Evolutionary conservation across 2,329 filamentous ascomycete species (phyloP).

Genomic region (Grosmannia penicillata): DNA sequence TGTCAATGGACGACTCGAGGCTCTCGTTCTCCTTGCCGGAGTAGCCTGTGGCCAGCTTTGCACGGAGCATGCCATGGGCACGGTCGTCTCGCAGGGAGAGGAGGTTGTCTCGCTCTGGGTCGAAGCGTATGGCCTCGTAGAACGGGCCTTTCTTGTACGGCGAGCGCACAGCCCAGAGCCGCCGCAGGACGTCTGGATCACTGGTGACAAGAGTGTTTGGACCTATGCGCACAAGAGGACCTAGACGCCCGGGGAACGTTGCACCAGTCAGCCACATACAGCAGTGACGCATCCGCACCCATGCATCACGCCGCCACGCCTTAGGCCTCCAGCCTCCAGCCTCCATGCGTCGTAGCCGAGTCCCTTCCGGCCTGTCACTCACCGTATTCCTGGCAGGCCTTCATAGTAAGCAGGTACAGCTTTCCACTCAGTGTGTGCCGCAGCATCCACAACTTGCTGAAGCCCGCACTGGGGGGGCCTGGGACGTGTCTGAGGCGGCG

Average conservation of each 20-base stretch:
- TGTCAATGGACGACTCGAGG: constrained; percentile 14
- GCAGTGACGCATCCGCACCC: too few relatives aligned
- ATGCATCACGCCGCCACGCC: too few relatives aligned
- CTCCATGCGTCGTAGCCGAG: too few relatives aligned
- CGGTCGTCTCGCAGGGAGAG: constrained; percentile 20
- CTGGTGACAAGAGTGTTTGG: constrained; percentile 15
- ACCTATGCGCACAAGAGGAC: constrained; percentile 13
- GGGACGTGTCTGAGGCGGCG: constrained; percentile 14
- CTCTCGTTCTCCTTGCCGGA: constrained; percentile 15
- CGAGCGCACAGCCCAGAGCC: constrained; percentile 20
- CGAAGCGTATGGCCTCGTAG: constrained; percentile 22
- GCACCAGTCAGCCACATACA: neutral
- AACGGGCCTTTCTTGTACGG: constrained; percentile 21
- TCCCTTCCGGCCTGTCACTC: constrained; percentile 5
- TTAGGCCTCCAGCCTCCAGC: too few relatives aligned
- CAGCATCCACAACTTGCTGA: constrained; percentile 17
- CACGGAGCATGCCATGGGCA: constrained; percentile 22
- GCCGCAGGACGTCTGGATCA: constrained; percentile 14
- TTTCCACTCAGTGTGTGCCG: constrained; percentile 14
- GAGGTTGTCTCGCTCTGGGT: constrained; percentile 20
- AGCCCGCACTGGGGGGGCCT: constrained; percentile 12
- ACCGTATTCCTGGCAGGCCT: constrained; percentile 13
- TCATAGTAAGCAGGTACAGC: constrained; percentile 14
- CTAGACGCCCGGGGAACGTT: constrained; percentile 5
- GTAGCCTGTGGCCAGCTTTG: constrained; percentile 26